These are phyloP conservation scores for Macrophomina tecta DNA, from an alignment of 2,329 filamentous ascomycete genomes.

Conservation along the genomic window DNA sequence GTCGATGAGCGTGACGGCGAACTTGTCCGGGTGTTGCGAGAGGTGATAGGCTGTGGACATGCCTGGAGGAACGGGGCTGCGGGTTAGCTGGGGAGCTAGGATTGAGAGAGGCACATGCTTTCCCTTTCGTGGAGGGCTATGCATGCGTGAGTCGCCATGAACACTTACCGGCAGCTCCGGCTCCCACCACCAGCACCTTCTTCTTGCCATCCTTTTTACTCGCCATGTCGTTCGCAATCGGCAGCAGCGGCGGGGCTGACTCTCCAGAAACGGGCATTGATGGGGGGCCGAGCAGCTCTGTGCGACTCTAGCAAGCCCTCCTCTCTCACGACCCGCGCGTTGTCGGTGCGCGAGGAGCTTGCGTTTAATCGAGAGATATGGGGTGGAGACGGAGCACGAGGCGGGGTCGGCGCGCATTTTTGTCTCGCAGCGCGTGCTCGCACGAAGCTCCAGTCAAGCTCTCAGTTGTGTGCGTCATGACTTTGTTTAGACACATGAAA, in stretches of 20 bases:
- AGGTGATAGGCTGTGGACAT: conserved; percentile 72
- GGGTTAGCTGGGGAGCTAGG: background rate
- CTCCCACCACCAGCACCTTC: conserved; percentile 47
- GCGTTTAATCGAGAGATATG: background rate
- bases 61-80: conserved; percentile 40
- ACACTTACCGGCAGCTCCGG: conserved; percentile 47
- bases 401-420: background rate
- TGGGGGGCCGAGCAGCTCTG: background rate
- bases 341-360: background rate
- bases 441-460: background rate
- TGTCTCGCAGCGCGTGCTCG: background rate
- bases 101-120: too few species aligned
- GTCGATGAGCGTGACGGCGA: conserved; percentile 67
- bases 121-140: background rate
- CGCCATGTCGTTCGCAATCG: conserved; percentile 21
- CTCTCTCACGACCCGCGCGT: background rate
- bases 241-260: conserved; percentile 9
- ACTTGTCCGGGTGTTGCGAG: conserved; percentile 68
- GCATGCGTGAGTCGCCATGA: background rate
- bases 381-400: background rate
- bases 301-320: too few species aligned
- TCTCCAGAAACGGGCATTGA: background rate
- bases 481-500: background rate
- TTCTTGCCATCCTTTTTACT: conserved; percentile 36
- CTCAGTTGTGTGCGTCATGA: conserved; percentile 25